Conservation (phyloP, 306 rosid genomes). For the Ziziphus jujuba region DNA sequence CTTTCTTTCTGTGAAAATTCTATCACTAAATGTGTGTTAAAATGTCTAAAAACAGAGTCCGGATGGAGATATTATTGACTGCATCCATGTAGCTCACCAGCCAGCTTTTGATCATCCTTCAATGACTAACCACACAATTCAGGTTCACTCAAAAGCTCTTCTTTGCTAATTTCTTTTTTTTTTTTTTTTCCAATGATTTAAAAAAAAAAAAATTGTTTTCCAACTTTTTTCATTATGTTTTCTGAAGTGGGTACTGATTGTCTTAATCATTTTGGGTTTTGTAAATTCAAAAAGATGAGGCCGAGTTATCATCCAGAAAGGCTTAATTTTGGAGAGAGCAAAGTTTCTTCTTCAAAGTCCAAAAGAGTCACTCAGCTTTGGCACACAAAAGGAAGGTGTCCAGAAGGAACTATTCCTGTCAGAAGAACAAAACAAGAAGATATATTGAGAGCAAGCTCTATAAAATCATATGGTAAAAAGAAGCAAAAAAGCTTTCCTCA, state of each 20-base stretch:
- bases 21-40: neutral
- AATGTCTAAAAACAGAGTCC: constrained; percentile 65
- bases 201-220: neutral
- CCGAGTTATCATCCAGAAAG: constrained; percentile 85
- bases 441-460: constrained; percentile 81
- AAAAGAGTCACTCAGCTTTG: constrained; percentile 62
- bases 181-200: neutral
- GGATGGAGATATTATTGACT: constrained; percentile 92
- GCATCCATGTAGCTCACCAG: constrained; percentile 77
- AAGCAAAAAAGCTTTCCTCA: constrained; percentile 59
- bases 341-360: constrained; percentile 46
- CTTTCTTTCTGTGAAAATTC: too few species aligned
- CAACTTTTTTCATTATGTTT: neutral
- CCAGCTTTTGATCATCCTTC: constrained; percentile 94
- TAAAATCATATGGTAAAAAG: constrained; percentile 84
- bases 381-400: constrained; percentile 84
- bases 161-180: constrained; percentile 12
- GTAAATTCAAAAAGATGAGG: constrained; percentile 50
- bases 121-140: constrained; percentile 91
- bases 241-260: neutral
- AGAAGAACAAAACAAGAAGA: constrained; percentile 84
- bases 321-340: constrained; percentile 61
- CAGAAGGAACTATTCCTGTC: constrained; percentile 79
- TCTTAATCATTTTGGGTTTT: neutral
- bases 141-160: constrained; percentile 29